A percentile compares a stretch with the other conserved stretches of the same genome.
Conservation (phyloP, 306 rosid genomes). For the Acacia crassicarpa region DNA sequence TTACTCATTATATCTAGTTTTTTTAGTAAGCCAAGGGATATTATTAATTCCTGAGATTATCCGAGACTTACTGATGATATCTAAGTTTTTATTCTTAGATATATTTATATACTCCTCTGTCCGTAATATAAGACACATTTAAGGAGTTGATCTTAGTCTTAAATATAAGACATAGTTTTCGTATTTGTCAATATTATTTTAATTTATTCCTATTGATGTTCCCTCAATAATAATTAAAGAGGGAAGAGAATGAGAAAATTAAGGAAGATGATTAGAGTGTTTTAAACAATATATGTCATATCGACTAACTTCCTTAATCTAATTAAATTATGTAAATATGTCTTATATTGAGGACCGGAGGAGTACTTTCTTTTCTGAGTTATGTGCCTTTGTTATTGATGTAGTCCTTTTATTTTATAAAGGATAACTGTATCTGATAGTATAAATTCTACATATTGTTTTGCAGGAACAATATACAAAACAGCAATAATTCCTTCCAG, state of each 20-base stretch:
- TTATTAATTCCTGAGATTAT: neutral
- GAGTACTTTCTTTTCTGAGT: neutral
- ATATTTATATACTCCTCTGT: neutral
- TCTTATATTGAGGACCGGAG: too few relatives aligned
- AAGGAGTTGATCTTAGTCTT: too few relatives aligned
- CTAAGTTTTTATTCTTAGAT: constrained; percentile 16
- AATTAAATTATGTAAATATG: too few relatives aligned
- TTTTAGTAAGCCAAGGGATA: neutral
- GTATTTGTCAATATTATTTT: too few relatives aligned
- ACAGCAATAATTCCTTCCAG: constrained; percentile 88
- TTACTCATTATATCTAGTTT: neutral
- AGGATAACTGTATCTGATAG: constrained; percentile 36
- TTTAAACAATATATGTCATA: too few relatives aligned
- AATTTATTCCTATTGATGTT: too few relatives aligned
- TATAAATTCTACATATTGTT: constrained; percentile 33
- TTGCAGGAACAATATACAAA: constrained; percentile 89
- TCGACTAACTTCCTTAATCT: too few relatives aligned
- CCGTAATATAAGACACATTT: too few relatives aligned
- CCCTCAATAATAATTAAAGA: too few relatives aligned
- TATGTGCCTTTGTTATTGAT: constrained; percentile 9
- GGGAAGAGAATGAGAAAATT: too few relatives aligned
- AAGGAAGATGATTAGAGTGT: too few relatives aligned
- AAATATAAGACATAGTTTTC: too few relatives aligned
- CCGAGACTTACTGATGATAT: neutral
- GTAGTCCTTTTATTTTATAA: constrained; percentile 6